Conservation (phyloP, 2,329 filamentous ascomycete genomes). For the Penicillium sp. region DNA sequence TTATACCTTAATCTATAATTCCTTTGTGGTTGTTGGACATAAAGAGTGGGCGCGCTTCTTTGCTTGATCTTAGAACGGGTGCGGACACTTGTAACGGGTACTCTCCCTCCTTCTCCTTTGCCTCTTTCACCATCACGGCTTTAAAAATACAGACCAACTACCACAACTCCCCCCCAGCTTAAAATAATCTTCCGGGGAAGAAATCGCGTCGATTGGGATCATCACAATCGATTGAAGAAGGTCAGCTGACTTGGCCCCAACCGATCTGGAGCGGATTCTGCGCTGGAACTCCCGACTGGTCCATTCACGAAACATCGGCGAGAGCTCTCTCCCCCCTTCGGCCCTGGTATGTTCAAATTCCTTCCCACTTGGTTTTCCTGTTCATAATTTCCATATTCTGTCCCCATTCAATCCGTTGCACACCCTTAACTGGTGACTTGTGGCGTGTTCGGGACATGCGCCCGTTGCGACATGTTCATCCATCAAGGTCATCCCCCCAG, state of each 20-base stretch:
- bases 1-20: neutral
- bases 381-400: conserved; percentile 1
- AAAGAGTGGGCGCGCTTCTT: neutral
- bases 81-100: conserved; percentile 11
- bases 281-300: conserved; percentile 8
- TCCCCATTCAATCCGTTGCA: neutral
- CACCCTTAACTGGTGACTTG: neutral
- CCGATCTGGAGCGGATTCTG: conserved; percentile 11
- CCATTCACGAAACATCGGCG: conserved; percentile 8
- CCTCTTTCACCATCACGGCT: conserved; percentile 9
- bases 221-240: conserved; percentile 1
- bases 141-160: neutral
- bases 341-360: conserved; percentile 19
- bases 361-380: conserved; percentile 2
- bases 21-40: neutral
- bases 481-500: conserved; percentile 6
- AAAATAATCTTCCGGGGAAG: neutral
- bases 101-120: conserved; percentile 10
- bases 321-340: conserved; percentile 15
- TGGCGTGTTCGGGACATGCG: conserved; percentile 10
- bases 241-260: conserved; percentile 9
- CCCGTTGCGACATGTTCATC: conserved; percentile 21
- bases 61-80: conserved; percentile 5
- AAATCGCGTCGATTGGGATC: conserved; percentile 4
- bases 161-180: conserved; percentile 2